Evolutionary conservation across 441 rosid genomes (phyloP).

Genomic region (Erodium moschatum): DNA sequence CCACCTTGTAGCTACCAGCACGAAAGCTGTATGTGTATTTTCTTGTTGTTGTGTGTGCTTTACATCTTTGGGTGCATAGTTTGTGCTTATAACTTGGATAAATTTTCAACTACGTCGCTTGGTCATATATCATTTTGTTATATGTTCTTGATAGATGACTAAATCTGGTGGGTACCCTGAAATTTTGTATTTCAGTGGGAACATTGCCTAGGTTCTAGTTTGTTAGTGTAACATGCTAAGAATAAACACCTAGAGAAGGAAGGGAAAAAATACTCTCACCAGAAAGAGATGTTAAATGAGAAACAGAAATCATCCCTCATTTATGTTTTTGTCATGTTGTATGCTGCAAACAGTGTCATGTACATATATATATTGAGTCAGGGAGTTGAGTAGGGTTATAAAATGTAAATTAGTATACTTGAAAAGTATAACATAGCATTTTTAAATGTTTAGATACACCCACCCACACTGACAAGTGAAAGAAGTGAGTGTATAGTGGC

Average conservation of each 20-base stretch:
- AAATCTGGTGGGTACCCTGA: neutral
- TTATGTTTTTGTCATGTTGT: neutral
- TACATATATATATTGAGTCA: neutral
- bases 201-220: neutral
- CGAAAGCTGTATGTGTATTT: conserved; percentile 51
- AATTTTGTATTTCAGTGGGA: neutral
- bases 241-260: neutral
- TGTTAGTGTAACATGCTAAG: neutral
- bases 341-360: neutral
- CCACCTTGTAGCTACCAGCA: conserved; percentile 44
- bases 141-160: neutral
- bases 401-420: neutral
- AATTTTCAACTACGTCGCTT: neutral
- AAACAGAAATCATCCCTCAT: neutral
- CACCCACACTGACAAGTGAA: neutral
- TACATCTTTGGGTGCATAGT: neutral
- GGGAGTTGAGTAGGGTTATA: neutral
- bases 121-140: conserved; percentile 4
- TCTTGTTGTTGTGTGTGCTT: conserved; percentile 4
- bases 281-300: neutral
- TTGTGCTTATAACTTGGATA: neutral
- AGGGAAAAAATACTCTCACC: neutral
- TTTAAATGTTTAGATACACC: neutral
- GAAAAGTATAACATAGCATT: neutral
- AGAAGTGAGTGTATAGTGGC: neutral